Evolutionary conservation across 805 yeast genomes (phyloP), one percentile per base, ranked within the genome.

Genomic region (Citeromyces nyonsensis): DNA sequence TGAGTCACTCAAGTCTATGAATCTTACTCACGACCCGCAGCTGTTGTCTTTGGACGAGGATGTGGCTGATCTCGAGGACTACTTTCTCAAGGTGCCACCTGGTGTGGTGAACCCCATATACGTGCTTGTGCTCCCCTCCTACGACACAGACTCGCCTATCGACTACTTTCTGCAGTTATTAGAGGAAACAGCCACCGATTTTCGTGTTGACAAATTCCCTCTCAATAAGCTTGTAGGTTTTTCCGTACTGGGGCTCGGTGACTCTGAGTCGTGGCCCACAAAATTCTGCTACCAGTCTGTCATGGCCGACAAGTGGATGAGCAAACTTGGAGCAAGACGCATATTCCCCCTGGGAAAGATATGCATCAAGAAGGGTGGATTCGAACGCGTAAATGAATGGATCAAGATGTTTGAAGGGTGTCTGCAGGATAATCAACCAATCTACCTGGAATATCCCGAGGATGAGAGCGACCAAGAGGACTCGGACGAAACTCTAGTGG

Each of bases 61-160:
- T 42, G 58, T 86, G 11, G 79, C 76, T 40, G 95, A 86, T 52
- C 55, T 82, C 33, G 96, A 86, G 44, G 79, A 79, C 36, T 85
- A 69, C 50, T 85, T 85, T 48, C 61, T 82, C 30, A 67, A 66
- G 32, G 63, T 72, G 8, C 22, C 22, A 18, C 93, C 94, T 5
- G 41, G 45, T 22, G 33, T 43, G 20, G 51, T 51, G 4, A 65
- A 72, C 34, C 54, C 68, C 27, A 54, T 83, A 9, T 85, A 83
- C 44, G 48, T 86, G 25, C 40, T 85, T 36, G 82, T 85, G 10
- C 59, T 85, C 24, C 96, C 96, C 2, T 83, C 95, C 0, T 85
- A 85, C 48, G 95, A 84, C 41, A 80, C 86, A 1, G 96, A 85
- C 50, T 81, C 93, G 2, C 95, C 96, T 10, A 63, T 86, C 24